Base-by-base conservation (phyloP, 257 asterid species). In the Solanum arcanum region DNA sequence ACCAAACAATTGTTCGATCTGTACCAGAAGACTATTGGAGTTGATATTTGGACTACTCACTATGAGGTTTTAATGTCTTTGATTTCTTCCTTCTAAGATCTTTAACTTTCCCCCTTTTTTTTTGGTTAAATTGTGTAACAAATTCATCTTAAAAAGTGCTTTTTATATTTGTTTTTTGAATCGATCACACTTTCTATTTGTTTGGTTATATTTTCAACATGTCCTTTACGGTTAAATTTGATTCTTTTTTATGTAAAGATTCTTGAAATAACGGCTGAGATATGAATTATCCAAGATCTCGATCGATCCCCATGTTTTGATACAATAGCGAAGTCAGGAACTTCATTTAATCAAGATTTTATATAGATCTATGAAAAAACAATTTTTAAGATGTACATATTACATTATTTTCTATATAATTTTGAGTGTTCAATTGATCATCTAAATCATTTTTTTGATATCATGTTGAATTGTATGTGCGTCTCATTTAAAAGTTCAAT, bases 31-130 rank as follows among this genome's bases (percentile, higher is more conserved):
- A 92, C 96, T 87, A 87, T 88, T 77, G 96, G 96, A 78, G 93
- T 90, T 81, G 99, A 95, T 93, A 90, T 97, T 23, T 97, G 99
- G 99, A 90, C 73, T 89, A 81, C 97, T 66, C 98, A 95, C 90
- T 95, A 93, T 85, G 98, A 95, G 98, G 99, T 97, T 89, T 64
- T n/a, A 12, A n/a, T 64, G 70, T 44, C 83, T 35, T 9, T 86
- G 15, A 9, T 87, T 23, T 35, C 3, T 62, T 3, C 11, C 49
- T 82, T 60, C 12, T 13, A 31, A 47, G 5, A 16, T 42, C 64
- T 73, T n/a, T 37, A 21, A 8, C 13, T 66, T 29, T 46, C 29
- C 59, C 4, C 6, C 25, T n/a, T 2, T 2, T 16, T 73, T 42
- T 37, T 37, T 37, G 39, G n/a, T n/a, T 27, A 46, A 21, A 52